These are phyloP conservation scores for Sporothrix inflata DNA, from an alignment of 2,329 filamentous ascomycete species.

Conservation along the genomic window DNA sequence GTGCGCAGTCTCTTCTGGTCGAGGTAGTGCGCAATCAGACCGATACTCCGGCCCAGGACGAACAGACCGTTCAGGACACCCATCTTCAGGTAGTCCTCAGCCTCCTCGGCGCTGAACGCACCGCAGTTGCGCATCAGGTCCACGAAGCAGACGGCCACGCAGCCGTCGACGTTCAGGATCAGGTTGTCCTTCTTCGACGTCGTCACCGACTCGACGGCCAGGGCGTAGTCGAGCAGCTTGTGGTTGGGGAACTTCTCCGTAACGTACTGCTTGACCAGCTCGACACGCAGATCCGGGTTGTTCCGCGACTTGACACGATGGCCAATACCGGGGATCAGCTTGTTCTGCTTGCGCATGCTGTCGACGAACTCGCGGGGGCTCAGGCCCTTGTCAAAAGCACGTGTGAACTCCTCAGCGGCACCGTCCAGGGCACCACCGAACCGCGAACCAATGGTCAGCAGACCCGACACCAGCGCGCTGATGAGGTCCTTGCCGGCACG, in stretches of 20 bases:
- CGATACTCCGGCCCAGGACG: conserved; percentile 94
- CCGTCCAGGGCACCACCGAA: conserved; percentile 99
- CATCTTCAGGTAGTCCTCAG: conserved; percentile 98
- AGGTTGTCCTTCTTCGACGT: conserved; percentile 99
- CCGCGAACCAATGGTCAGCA: conserved; percentile 95
- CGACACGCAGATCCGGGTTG: conserved; percentile 99
- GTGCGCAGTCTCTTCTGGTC: conserved; percentile 99
- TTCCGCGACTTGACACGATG: conserved; percentile 99
- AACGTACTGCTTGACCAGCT: conserved; percentile 99
- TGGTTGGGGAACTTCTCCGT: conserved; percentile 95
- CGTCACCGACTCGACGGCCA: conserved; percentile 96
- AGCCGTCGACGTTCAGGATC: conserved; percentile 98
- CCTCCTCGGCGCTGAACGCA: conserved; percentile 93
- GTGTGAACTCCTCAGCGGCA: conserved; percentile 97
- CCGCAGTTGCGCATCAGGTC: conserved; percentile 97
- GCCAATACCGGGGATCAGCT: conserved; percentile 98
- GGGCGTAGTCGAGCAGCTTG: conserved; percentile 98
- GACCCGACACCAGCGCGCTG: conserved; percentile 91
- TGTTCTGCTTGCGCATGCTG: conserved; percentile 99
- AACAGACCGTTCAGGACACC: conserved; percentile 99
- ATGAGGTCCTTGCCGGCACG: conserved; percentile 99
- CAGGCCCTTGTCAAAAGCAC: conserved; percentile 96
- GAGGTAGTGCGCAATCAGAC: conserved; percentile 99
- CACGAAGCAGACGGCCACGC: conserved; percentile 97
- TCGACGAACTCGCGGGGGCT: conserved; percentile 99